Evolutionary conservation across 441 rosid species (phyloP).

Genomic region (Populus hybrid): DNA sequence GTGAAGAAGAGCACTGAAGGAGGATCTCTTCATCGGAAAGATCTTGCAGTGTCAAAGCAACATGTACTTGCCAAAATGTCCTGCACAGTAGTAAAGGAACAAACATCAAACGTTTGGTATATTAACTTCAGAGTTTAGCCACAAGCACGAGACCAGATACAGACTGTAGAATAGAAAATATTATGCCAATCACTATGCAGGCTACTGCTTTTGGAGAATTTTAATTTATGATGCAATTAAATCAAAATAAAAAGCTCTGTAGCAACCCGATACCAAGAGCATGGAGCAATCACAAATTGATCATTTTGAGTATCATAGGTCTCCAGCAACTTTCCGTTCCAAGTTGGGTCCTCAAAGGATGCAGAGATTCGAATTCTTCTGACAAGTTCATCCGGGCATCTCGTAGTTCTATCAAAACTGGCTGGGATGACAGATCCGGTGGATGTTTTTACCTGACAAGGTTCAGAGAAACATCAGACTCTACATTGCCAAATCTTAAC

Average conservation of each 20-base stretch:
- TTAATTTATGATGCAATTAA: neutral
- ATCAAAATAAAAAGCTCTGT: neutral
- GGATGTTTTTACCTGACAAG: slow-evolving; percentile 60
- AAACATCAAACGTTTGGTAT: neutral
- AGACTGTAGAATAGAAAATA: neutral
- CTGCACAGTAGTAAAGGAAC: slow-evolving; percentile 35
- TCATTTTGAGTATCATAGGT: slow-evolving; percentile 73
- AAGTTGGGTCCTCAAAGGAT: slow-evolving; percentile 48
- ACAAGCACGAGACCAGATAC: neutral
- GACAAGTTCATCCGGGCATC: slow-evolving; percentile 84
- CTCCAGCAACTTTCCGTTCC: slow-evolving; percentile 70
- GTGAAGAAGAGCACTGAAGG: slow-evolving; percentile 63
- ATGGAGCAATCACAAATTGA: slow-evolving; percentile 63
- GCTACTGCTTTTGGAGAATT: neutral
- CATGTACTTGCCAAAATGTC: slow-evolving; percentile 28
- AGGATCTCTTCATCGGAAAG: slow-evolving; percentile 65
- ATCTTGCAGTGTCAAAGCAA: slow-evolving; percentile 32
- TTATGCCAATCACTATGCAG: neutral
- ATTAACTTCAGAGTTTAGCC: neutral
- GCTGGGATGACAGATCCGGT: slow-evolving; percentile 62
- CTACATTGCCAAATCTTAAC: neutral
- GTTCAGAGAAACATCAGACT: slow-evolving; percentile 7
- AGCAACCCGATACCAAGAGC: slow-evolving; percentile 51
- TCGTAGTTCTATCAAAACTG: slow-evolving; percentile 56
- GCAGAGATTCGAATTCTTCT: slow-evolving; percentile 65